Base-by-base conservation (phyloP, 1,284 basidiomycete genomes). In the Bjerkandera adusta region DNA sequence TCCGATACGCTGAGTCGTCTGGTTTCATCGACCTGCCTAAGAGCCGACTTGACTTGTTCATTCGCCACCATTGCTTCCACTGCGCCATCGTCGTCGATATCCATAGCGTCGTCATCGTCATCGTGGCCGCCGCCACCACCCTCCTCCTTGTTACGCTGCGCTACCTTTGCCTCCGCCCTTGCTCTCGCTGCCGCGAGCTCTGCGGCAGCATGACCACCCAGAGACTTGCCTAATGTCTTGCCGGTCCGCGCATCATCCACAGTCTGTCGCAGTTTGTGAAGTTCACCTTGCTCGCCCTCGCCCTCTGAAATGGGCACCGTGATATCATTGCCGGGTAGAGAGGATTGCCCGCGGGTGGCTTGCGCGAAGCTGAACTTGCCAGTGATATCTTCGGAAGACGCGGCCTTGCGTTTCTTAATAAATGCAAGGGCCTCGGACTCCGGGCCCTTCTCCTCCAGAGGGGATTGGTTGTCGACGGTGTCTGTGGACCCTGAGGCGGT, bases 141-240 rank as follows among this genome's bases (percentile, higher is more conserved):
- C 27, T 73, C 70, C 34, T 69, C 63, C 60, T 77, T 76, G 52
- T 76, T 68, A 35, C 83, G 68, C 57, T 87, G 76, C 1, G 80
- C 84, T 11, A 89, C 72, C 47, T 77, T 74, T 4, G 81, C 84
- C 60, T 88, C 82, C 4, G 86, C 86, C 36, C 79, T 79, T 3
- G 83, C 83, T 46, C 76, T 71, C 8, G 84, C 85, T 63, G 86
- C 81, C 6, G 83, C 84, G 12, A 88, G 71, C 15, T 80, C 82
- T 16, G 72, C 77, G 3, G 74, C 79, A 10, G 76, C 75, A n/a
- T 63, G 67, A 10, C 72, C 77, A 36, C 81, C 82, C 5, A 84
- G 58, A n/a, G 84, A 82, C 58, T 80, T 87, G 43, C 76, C 73
- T 60, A 73, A 69, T 43, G 73, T 77, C 59, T 81, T 86, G n/a